Base-by-base conservation (phyloP, 768 basidiomycete species). In the Amanita muscaria region DNA sequence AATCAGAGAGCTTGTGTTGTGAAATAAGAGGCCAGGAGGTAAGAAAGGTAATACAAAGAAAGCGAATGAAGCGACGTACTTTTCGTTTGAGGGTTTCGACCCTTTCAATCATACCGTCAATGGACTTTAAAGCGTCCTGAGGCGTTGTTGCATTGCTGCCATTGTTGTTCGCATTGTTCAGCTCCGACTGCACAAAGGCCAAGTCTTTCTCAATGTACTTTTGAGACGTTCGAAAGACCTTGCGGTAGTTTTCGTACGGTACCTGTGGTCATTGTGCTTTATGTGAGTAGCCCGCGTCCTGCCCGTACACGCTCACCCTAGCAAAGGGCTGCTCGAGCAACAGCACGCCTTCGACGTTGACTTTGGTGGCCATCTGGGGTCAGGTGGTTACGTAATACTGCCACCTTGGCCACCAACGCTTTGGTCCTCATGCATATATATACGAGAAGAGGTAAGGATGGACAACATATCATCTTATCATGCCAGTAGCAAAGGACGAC, bases 181-280 rank as follows among this genome's bases (percentile, higher is more conserved):
- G n/a, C n/a, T n/a, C n/a, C n/a, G 68, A 65, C 51, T 81, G 79
- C 11, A 85, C 67, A 21, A 73, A 67, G 12, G 70, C 73, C 32
- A 87, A 61, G 55, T 92, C 89, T 46, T 83, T 79, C 61, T 93
- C 90, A 44, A 90, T 79, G 49, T 80, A 73, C 64, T 79, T 80
- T 59, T 90, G 88, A 1, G 83, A 80, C 14, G 80, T 74, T 25
- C 89, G 79, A 57, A 93, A 92, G n/a, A 83, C 73, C 63, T 85
- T 88, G 54, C 87, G 80, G 56, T 89, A 87, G 53, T 85, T 85
- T 66, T 93, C 90, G 62, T 83, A 88, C 9, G 90, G 90, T 10
- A 90, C 87, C 90, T 93, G 51, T 30, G 23, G 37, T 32, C 37
- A 38, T 11, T 38, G 45, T 40, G 38, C 36, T 27, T 22, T 38